These are phyloP conservation scores for Bimuria novae-zelandiae DNA, from an alignment of 2,329 filamentous ascomycete species.

Conservation along the genomic window DNA sequence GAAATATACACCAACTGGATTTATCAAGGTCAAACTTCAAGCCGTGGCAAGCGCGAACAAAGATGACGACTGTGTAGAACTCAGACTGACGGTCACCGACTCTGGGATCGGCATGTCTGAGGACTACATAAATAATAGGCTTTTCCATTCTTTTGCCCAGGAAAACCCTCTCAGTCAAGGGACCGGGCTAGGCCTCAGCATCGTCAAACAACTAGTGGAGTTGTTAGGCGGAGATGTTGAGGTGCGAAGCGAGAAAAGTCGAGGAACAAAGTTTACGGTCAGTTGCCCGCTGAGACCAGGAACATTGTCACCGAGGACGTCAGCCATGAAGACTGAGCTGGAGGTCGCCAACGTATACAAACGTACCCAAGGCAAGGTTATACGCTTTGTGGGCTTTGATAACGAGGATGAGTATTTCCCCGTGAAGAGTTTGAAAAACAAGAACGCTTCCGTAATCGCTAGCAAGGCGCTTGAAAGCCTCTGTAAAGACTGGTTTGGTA, in stretches of 20 bases:
- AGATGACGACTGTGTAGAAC: conserved; percentile 32
- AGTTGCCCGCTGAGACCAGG: conserved; percentile 40
- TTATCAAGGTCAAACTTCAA: conserved; percentile 44
- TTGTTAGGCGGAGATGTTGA: conserved; percentile 45
- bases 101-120: conserved; percentile 49
- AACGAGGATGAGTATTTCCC: conserved; percentile 36
- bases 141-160: conserved; percentile 48
- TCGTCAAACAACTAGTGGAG: conserved; percentile 46
- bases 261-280: conserved; percentile 45
- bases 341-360: conserved; percentile 30
- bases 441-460: conserved; percentile 35
- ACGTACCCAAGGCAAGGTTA: conserved; percentile 36
- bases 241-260: conserved; percentile 40
- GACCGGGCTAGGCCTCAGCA: conserved; percentile 46
- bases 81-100: conserved; percentile 42
- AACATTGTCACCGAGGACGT: conserved; percentile 35
- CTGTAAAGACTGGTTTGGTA: conserved; percentile 44
- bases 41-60: conserved; percentile 24
- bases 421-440: conserved; percentile 36
- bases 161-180: conserved; percentile 46
- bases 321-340: conserved; percentile 24
- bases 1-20: conserved; percentile 46
- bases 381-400: conserved; percentile 42
- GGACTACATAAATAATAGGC: conserved; percentile 43
- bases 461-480: conserved; percentile 39